Evolutionary conservation across 2,329 filamentous ascomycete genomes (phyloP), one percentile per base, ranked within the genome.

Genomic region (Aspergillus ibericus): DNA sequence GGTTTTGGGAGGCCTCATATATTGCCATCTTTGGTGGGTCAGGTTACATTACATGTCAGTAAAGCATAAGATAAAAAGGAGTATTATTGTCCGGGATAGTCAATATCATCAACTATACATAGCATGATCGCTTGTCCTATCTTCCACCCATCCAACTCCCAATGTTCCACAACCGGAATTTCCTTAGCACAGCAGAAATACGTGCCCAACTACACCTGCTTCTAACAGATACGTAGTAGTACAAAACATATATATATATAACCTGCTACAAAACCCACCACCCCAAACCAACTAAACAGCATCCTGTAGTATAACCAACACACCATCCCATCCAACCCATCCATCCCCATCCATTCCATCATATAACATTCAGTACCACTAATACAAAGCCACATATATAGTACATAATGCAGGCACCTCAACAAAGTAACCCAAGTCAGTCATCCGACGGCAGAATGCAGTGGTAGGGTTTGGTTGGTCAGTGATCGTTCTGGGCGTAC

Each of bases 21-120:
- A 42, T 18, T 50, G 48, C 48, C 32, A 22, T 18, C 10, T 22
- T 22, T 25, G 25, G 20, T 46, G 42, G 49, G 53, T 40, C 52
- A 44, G 57, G 48, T 52, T 55, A 56, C 49, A 44, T 54, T 53
- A 59, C 53, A 56, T 47, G 36, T 56, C 51, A 56, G 52, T 54
- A 36, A 59, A 56, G 25, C 12, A 50, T 40, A 49, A 55, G 52
- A 42, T 48, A 54, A 47, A 53, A 57, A 44, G 42, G 49, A 47
- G 29, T 42, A 48, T 48, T 27, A 34, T 47, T 42, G 40, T 52
- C 42, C 42, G 22, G 29, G 38, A 42, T 42, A 42, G 38, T 42
- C 38, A 42, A 32, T 32, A 32, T 9, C 18, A 42, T 20, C 22
- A 42, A 42, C 16, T 12, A 42, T 12, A 42, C 38, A 13, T n/a